phyloP scores from a whole-genome alignment of 177 flowering plant species.

The Vitis hybrid region DNA sequence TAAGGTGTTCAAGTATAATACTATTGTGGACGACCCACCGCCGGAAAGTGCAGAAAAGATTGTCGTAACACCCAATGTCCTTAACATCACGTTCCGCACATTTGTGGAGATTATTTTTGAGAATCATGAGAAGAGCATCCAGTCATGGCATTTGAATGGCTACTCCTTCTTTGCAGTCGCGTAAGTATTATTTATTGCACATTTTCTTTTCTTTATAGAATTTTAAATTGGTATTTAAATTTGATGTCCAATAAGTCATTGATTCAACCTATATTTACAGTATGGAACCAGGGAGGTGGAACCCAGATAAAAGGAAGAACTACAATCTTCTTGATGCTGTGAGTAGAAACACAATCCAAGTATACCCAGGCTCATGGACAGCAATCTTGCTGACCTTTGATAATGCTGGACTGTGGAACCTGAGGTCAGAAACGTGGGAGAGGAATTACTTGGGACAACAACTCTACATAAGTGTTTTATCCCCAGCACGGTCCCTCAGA shows the following conservation, averaged over 20 bases:
- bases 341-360: constrained; percentile 36
- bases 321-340: constrained; percentile 40
- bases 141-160: constrained; percentile 44
- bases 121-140: constrained; percentile 43
- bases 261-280: background rate
- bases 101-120: constrained; percentile 47
- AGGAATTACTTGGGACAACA: constrained; percentile 52
- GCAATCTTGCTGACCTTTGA: constrained; percentile 38
- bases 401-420: constrained; percentile 58
- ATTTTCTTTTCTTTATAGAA: no score
- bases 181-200: constrained; percentile 19
- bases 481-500: constrained; percentile 41
- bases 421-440: constrained; percentile 41
- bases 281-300: constrained; percentile 37
- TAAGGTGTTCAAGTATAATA: constrained; percentile 43
- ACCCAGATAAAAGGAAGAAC: constrained; percentile 29
- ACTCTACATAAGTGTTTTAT: constrained; percentile 46
- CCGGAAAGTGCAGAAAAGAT: background rate
- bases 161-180: constrained; percentile 48
- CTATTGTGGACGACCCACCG: constrained; percentile 34
- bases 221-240: no score
- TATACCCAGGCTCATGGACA: constrained; percentile 41
- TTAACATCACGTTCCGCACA: constrained; percentile 29
- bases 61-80: constrained; percentile 18
- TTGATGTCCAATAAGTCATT: no score